These are phyloP conservation scores for Phytopythium delawarense DNA, from an alignment of 352 stramenopile genomes.

Conservation along the genomic window DNA sequence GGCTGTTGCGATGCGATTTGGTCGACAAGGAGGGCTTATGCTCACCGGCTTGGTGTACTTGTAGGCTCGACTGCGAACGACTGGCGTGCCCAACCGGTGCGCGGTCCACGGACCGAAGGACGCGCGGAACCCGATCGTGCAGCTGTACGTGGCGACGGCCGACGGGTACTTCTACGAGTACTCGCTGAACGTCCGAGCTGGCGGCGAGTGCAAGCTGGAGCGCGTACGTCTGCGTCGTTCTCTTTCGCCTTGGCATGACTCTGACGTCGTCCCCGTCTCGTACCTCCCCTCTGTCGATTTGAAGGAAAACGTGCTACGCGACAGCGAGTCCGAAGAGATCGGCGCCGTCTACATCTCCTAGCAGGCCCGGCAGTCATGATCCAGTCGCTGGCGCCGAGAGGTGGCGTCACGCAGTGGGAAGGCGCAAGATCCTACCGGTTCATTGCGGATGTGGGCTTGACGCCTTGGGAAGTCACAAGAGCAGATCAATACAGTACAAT, in stretches of 20 bases:
- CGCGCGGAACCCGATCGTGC: slow-evolving; percentile 37
- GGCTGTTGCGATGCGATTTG: slow-evolving; percentile 4
- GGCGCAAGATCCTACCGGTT: neutral
- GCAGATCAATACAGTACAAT: neutral
- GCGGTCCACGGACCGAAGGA: slow-evolving; percentile 75
- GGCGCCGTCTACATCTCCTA: slow-evolving; percentile 81
- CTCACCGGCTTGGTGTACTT: slow-evolving; percentile 1
- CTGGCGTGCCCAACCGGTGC: slow-evolving; percentile 69
- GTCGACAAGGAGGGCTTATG: neutral
- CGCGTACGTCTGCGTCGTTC: slow-evolving; percentile 26
- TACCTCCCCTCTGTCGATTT: neutral
- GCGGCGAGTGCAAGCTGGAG: slow-evolving; percentile 82
- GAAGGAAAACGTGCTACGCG: slow-evolving; percentile 81
- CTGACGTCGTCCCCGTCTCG: neutral
- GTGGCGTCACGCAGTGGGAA: neutral
- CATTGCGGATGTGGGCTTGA: neutral
- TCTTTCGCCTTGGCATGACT: slow-evolving; percentile 1
- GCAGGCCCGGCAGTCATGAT: neutral
- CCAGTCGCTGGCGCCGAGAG: neutral
- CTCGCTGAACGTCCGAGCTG: slow-evolving; percentile 61
- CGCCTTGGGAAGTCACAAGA: neutral
- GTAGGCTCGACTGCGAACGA: slow-evolving; percentile 67
- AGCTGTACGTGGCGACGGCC: slow-evolving; percentile 75
- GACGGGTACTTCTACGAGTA: slow-evolving; percentile 89
- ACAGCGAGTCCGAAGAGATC: slow-evolving; percentile 83